These are phyloP conservation scores for Chrysochromulina tobinii DNA, from an alignment of 78 protist species.

Conservation along the genomic window DNA sequence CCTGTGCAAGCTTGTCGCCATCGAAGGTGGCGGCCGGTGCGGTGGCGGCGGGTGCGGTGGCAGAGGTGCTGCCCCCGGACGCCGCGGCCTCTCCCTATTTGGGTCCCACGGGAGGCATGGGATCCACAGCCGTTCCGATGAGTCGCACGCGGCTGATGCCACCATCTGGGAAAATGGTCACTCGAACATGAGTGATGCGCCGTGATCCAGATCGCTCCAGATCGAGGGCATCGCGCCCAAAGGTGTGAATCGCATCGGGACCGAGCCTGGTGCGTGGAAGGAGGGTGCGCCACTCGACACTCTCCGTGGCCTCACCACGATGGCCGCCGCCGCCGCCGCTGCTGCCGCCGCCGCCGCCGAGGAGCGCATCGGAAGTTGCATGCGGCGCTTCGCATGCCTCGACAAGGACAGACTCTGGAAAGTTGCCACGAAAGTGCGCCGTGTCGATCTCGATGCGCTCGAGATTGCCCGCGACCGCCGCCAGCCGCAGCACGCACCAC, in stretches of 20 bases:
- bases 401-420: conserved; percentile 61
- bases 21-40: no score
- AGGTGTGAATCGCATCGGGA: not conserved
- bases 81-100: not conserved
- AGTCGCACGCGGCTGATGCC: conserved; percentile 43
- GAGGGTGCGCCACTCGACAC: not conserved
- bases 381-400: conserved; percentile 37
- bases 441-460: conserved; percentile 69
- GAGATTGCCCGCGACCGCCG: not conserved
- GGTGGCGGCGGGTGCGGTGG: no score
- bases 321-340: no score
- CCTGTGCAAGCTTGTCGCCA: no score
- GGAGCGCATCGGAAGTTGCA: not conserved
- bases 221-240: not conserved
- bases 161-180: conserved; percentile 54
- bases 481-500: conserved; percentile 57
- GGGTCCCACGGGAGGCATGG: not conserved
- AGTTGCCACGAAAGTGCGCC: conserved; percentile 81
- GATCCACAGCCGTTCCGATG: not conserved
- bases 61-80: no score
- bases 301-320: not conserved
- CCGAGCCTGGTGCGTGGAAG: not conserved
- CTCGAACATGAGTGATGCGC: conserved; percentile 13
- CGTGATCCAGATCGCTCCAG: not conserved
- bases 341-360: not conserved